Conservation (phyloP, 208 protist genomes). For the Tritrichomonas musculus region DNA sequence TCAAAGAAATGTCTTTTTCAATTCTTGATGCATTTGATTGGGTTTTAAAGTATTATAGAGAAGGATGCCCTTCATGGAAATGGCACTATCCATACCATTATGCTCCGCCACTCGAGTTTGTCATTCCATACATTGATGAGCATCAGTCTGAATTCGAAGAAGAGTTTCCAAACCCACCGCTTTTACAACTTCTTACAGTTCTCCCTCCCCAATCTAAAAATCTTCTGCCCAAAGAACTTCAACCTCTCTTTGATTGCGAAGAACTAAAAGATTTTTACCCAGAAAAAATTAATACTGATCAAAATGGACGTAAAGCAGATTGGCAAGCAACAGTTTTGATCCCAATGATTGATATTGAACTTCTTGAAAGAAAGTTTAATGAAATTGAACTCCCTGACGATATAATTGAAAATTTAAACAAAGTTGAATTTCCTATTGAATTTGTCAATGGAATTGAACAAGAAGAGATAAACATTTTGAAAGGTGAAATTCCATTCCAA, state of each 20-base stretch:
- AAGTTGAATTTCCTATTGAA: neutral
- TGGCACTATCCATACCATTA: neutral
- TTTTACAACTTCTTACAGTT: neutral
- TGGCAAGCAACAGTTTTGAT: neutral
- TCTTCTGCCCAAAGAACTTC: neutral
- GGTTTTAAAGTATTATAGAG: neutral
- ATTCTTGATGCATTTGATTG: neutral
- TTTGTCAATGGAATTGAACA: neutral
- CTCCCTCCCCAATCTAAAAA: neutral
- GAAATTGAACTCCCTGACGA: neutral
- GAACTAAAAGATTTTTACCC: neutral
- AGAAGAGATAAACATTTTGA: neutral
- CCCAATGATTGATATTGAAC: neutral
- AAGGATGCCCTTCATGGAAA: neutral
- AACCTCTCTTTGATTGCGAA: neutral
- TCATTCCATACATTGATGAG: neutral
- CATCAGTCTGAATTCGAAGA: neutral
- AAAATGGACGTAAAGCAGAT: neutral
- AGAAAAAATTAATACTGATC: neutral
- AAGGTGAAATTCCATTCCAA: neutral
- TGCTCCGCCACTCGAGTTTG: neutral
- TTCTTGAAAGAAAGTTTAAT: neutral
- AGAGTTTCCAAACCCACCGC: too few relatives aligned
- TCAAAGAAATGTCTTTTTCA: neutral
- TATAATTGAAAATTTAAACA: neutral